Base-by-base conservation (phyloP, 345 rosid genomes). In the Erysimum cheiranthoides region DNA sequence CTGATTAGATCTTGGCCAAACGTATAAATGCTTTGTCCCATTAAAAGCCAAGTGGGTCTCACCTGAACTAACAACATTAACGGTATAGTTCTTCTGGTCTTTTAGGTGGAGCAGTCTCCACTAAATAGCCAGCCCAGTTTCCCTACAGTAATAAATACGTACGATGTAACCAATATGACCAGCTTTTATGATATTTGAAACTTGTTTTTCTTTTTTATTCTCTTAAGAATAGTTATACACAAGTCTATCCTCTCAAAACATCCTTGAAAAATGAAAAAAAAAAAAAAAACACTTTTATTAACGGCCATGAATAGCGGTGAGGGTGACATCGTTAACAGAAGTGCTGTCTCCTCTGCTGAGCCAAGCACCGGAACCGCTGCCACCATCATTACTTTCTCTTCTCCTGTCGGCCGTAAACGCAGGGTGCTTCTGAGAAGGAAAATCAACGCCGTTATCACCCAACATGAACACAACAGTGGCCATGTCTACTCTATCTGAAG, bases 401-500 rank as follows among this genome's bases (percentile, higher is more conserved):
- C 6, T 61, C 60, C 73, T 76, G 49, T 77, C 82, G 18, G 21
- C 25, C 17, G 75, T 59, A 51, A 82, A 86, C 7, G 92, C 89
- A 1, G 93, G 89, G 32, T 74, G 82, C 4, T 78, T 69, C 0
- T 90, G 92, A 11, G 59, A 66, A 1, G 87, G 82, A 40, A 85
- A 84, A 71, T 38, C 58, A 2, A 58, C 25, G 1, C 62, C 61
- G 40, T 78, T 82, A 17, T 75, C 81, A 0, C 71, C 72, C 51
- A 88, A 66, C 89, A 87, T 81, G 74, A 82, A 66, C 18, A 84
- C 77, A 14, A 83, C 86, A 2, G 78, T 0, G 0, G 84, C 76
- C 94, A 87, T 88, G 27, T 76, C 73, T n/a, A 89, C 88, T 47
- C 88, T 49, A 9, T 86, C 87, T 2, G 40, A 39, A 16, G 88